Conservation (phyloP, 2,329 filamentous ascomycete genomes). For the Purpureocillium lavendulum region DNA sequence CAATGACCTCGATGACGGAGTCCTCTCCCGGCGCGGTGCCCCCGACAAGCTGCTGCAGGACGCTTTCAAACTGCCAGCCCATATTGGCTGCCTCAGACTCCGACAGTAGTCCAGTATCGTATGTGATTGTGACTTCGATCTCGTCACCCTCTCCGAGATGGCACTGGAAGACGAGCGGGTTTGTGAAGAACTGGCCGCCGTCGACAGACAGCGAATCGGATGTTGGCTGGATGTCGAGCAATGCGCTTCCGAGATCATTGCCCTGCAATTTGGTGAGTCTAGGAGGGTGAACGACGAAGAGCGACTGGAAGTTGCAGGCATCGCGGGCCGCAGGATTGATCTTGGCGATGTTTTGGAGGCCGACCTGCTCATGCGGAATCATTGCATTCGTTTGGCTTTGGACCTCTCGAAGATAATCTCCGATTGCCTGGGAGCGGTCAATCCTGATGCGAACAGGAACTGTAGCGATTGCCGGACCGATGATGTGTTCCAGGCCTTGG, state of each 20-base stretch:
- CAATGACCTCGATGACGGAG: neutral
- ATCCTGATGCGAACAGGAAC: neutral
- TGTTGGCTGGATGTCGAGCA: no score
- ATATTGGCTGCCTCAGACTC: neutral
- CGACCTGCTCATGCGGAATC: constrained; percentile 10
- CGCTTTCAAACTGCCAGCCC: neutral
- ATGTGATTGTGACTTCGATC: neutral
- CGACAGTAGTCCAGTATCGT: neutral
- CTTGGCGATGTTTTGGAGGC: constrained; percentile 12
- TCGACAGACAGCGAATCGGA: neutral
- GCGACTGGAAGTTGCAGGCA: constrained; percentile 7
- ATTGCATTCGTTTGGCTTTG: constrained; percentile 8
- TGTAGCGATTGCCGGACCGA: constrained; percentile 1
- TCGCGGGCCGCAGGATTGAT: constrained; percentile 2
- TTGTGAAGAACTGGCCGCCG: neutral
- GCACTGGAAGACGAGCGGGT: neutral
- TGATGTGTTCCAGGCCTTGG: neutral
- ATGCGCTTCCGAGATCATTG: neutral
- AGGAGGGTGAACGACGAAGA: constrained; percentile 4
- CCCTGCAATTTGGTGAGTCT: neutral
- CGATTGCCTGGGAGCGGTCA: neutral
- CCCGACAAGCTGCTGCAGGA: neutral
- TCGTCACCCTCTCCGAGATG: neutral
- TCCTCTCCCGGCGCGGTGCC: neutral
- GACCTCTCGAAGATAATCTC: constrained; percentile 6